Base-by-base conservation (phyloP, 345 rosid species). In the Camelina laxa region DNA sequence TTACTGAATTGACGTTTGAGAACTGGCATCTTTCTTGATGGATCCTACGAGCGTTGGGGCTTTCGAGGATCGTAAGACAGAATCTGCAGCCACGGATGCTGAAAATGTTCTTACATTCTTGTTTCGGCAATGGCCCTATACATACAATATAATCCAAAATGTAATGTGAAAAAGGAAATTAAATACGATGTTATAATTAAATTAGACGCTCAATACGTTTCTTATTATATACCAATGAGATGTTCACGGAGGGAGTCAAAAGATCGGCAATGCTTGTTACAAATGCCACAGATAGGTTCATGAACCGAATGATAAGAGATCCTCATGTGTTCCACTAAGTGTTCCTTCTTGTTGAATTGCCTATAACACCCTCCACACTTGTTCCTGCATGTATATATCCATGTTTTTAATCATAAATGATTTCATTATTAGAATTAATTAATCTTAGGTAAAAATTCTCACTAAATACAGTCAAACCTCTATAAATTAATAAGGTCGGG, bases 221-320 rank as follows among this genome's bases (percentile, higher is more conserved):
- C 13, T 41, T 41, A 13, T 41, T 12, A 66, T 47, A 67, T 68
- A 69, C 97, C 97, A 12, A 83, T 87, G 64, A 90, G 89, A 77
- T 93, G 98, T 65, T 93, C 98, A 69, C 97, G 83, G 27, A 93
- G 87, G 50, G 98, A 92, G 17, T 92, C 98, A 64, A 87, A 87
- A 38, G 92, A 90, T 67, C 91, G 74, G 86, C 96, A 91, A 55
- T 85, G 96, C 78, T 90, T 93, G 77, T 68, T 80, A 20, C 98
- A 93, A 56, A 89, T 61, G 11, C 91, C 88, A 47, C 98, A 93
- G 22, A 67, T 74, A 62, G 98, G 93, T 62, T 93, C 97, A 67
- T 93, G 98, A 79, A 76, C 79, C 0, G 98, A 93, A 78, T 90
- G 98, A 76, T 74, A 86, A 0, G 92, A 84, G 60, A 50, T 77